Conservation (phyloP, 371 early-diverging fungal genomes). For the Mucor ambiguus region DNA sequence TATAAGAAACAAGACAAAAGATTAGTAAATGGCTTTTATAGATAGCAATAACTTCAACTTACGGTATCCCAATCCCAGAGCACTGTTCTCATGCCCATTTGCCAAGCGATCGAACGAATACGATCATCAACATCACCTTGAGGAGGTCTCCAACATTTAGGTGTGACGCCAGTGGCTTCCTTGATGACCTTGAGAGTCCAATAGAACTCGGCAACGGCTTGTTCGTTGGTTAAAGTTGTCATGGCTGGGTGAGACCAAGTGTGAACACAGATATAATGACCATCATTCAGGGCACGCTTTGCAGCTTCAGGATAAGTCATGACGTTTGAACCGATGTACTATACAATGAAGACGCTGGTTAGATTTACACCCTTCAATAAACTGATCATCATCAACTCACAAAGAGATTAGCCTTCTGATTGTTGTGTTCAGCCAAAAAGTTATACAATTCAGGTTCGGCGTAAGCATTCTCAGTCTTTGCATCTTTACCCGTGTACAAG, state of each 20-base stretch:
- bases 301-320: conserved; percentile 43
- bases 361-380: not conserved
- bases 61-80: conserved; percentile 42
- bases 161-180: conserved; percentile 51
- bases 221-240: conserved; percentile 51
- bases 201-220: conserved; percentile 58
- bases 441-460: conserved; percentile 48
- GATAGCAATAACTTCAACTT: not conserved
- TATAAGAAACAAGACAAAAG: not conserved
- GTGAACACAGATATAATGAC: conserved; percentile 50
- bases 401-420: conserved; percentile 20
- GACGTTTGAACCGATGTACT: conserved; percentile 50
- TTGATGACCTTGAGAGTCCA: conserved; percentile 53
- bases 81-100: conserved; percentile 45
- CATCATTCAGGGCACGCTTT: conserved; percentile 43
- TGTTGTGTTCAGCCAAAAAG: conserved; percentile 34
- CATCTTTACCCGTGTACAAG: conserved; percentile 13
- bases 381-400: conserved; percentile 14
- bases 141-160: conserved; percentile 57
- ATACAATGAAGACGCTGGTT: not conserved
- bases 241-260: conserved; percentile 61
- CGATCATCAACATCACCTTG: conserved; percentile 56
- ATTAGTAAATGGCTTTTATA: not conserved
- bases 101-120: conserved; percentile 50
- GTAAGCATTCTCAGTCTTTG: conserved; percentile 24